Percentiles rank a stretch among this genome's conserved stretches.
Evolutionary conservation across 106 monocot species (phyloP).

Genomic region (Acanthochlamys bracteata): DNA sequence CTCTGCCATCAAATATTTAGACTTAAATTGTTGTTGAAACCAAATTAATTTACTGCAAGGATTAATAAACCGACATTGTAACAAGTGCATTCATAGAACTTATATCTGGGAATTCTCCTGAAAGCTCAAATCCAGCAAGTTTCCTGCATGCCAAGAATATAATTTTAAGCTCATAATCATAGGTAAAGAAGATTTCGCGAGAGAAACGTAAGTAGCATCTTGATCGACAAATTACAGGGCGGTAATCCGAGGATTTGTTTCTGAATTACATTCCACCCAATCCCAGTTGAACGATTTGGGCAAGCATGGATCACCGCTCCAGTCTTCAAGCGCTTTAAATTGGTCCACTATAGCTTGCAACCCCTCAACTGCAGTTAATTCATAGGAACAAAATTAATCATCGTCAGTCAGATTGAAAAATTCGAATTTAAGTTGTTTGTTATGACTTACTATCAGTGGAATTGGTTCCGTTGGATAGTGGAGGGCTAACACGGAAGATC

Average conservation of each 20-base stretch:
- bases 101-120: conserved; percentile 23
- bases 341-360: not conserved
- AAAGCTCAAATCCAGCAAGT: conserved; percentile 16
- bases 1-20: too few species aligned
- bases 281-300: conserved; percentile 21
- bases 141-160: conserved; percentile 5
- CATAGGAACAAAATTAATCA: not conserved
- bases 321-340: conserved; percentile 12
- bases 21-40: too few species aligned
- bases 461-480: conserved; percentile 6
- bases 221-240: conserved; percentile 28
- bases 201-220: too few species aligned
- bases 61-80: conserved; percentile 15
- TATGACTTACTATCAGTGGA: too few species aligned
- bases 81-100: conserved; percentile 12
- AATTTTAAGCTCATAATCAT: not conserved
- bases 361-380: not conserved
- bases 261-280: conserved; percentile 20
- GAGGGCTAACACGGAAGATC: conserved; percentile 2
- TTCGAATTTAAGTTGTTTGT: not conserved
- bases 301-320: conserved; percentile 34
- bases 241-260: conserved; percentile 16
- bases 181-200: too few species aligned
- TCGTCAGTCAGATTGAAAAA: not conserved
- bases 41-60: too few species aligned